Conservation (phyloP, 176 grass and related monocot genomes). For the Phoenix roebelenii region DNA sequence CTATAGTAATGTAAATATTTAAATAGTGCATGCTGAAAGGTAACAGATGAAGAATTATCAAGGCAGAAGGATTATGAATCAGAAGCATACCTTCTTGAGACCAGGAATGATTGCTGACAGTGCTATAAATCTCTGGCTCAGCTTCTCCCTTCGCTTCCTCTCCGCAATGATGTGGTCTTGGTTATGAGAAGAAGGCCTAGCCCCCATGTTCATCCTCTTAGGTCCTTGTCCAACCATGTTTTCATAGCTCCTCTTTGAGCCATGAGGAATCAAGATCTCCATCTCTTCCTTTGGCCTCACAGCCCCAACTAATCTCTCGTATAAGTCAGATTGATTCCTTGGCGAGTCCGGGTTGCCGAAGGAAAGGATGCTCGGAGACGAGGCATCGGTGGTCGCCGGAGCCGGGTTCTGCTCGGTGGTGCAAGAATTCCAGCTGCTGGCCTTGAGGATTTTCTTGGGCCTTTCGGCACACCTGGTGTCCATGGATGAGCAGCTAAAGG, state of each 20-base stretch:
- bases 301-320: not conserved
- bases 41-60: too few species aligned
- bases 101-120: slow-evolving; percentile 11
- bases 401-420: slow-evolving; percentile 75
- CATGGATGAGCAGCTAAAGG: too few species aligned
- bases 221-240: slow-evolving; percentile 26
- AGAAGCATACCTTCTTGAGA: slow-evolving; percentile 10
- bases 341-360: slow-evolving; percentile 33
- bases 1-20: too few species aligned
- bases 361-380: slow-evolving; percentile 81
- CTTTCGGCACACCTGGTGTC: slow-evolving; percentile 11
- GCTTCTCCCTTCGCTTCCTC: slow-evolving; percentile 23
- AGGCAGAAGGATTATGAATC: not conserved
- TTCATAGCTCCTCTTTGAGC: slow-evolving; percentile 51
- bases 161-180: slow-evolving; percentile 18
- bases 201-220: not conserved
- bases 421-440: slow-evolving; percentile 82
- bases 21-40: too few species aligned
- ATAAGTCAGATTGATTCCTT: not conserved
- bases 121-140: slow-evolving; percentile 21
- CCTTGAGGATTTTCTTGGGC: slow-evolving; percentile 42
- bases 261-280: slow-evolving; percentile 23
- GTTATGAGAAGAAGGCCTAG: slow-evolving; percentile 4
- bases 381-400: slow-evolving; percentile 13
- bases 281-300: slow-evolving; percentile 52